Evolutionary conservation across 371 early-diverging fungal species (phyloP).

Genomic region (Cokeromyces recurvatus): DNA sequence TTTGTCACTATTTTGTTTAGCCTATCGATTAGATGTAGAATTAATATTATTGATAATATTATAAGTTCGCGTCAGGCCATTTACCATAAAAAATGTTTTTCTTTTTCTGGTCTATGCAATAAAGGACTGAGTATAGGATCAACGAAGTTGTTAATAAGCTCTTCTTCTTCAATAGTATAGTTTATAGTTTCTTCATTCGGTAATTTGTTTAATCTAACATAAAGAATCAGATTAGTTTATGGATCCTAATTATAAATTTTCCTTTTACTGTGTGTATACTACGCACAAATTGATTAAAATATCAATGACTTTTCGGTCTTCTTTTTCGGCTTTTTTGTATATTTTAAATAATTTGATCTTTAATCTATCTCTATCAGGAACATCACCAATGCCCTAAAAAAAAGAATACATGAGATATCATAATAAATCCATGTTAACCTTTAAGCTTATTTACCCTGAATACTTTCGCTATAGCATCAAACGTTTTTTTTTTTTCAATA

Average conservation of each 20-base stretch:
- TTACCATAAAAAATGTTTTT: conserved; percentile 14
- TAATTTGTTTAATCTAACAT: conserved; percentile 14
- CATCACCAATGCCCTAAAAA: conserved; percentile 7
- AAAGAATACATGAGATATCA: conserved; percentile 10
- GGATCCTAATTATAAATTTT: conserved; percentile 1
- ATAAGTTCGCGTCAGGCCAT: no score
- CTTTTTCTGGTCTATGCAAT: conserved; percentile 4
- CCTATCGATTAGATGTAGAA: conserved; percentile 14
- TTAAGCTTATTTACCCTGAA: conserved; percentile 12
- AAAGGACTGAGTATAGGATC: conserved; percentile 10
- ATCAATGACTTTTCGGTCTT: conserved; percentile 9
- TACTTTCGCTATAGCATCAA: conserved; percentile 5
- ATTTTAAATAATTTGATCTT: conserved; percentile 11
- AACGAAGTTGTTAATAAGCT: conserved; percentile 6
- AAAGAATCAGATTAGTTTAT: conserved; percentile 8
- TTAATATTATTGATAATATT: no score
- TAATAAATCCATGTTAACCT: conserved; percentile 6
- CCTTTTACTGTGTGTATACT: conserved; percentile 4
- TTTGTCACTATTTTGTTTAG: conserved; percentile 4
- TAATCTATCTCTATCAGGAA: conserved; percentile 8
- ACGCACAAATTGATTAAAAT: conserved; percentile 10
- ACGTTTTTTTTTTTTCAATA: conserved; percentile 9
- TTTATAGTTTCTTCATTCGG: conserved; percentile 7
- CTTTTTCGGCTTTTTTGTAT: conserved; percentile 8
- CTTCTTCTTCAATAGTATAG: conserved; percentile 7